These are phyloP conservation scores for Penicillium diatomitis DNA, from an alignment of 495 filamentous ascomycete species.

Conservation along the genomic window DNA sequence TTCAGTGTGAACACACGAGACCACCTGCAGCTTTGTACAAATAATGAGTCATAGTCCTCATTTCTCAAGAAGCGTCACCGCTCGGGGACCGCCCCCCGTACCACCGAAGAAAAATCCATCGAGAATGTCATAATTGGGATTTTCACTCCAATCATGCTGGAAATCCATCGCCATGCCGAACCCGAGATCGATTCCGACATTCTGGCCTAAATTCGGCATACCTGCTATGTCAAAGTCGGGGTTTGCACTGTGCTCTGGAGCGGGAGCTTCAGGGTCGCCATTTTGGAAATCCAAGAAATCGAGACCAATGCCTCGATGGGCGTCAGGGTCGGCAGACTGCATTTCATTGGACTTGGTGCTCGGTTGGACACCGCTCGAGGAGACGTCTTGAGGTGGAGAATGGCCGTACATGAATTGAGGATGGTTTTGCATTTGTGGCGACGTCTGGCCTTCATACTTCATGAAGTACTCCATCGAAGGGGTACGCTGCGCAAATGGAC, in stretches of 20 bases:
- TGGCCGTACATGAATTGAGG: slow-evolving; percentile 31
- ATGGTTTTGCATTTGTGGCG: slow-evolving; percentile 18
- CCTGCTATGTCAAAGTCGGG: slow-evolving; percentile 21
- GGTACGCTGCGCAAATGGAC: slow-evolving; percentile 21
- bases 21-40: too few species aligned
- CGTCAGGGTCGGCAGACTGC: slow-evolving; percentile 19
- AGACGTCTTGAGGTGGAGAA: slow-evolving; percentile 34
- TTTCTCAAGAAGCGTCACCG: slow-evolving; percentile 6
- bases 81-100: slow-evolving; percentile 25
- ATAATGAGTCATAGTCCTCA: neutral
- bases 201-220: slow-evolving; percentile 27
- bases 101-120: slow-evolving; percentile 88
- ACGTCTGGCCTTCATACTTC: slow-evolving; percentile 27
- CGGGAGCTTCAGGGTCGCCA: slow-evolving; percentile 17
- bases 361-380: slow-evolving; percentile 21
- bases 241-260: slow-evolving; percentile 22
- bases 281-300: slow-evolving; percentile 35
- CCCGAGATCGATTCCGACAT: slow-evolving; percentile 56
- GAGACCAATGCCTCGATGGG: slow-evolving; percentile 24
- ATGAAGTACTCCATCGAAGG: slow-evolving; percentile 34
- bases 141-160: slow-evolving; percentile 75
- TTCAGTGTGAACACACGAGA: too few species aligned
- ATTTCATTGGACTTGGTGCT: slow-evolving; percentile 10
- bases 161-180: slow-evolving; percentile 66
- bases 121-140: slow-evolving; percentile 71